phyloP scores from a whole-genome alignment of 2,329 filamentous ascomycete genomes.

The Fusarium irregulare region DNA sequence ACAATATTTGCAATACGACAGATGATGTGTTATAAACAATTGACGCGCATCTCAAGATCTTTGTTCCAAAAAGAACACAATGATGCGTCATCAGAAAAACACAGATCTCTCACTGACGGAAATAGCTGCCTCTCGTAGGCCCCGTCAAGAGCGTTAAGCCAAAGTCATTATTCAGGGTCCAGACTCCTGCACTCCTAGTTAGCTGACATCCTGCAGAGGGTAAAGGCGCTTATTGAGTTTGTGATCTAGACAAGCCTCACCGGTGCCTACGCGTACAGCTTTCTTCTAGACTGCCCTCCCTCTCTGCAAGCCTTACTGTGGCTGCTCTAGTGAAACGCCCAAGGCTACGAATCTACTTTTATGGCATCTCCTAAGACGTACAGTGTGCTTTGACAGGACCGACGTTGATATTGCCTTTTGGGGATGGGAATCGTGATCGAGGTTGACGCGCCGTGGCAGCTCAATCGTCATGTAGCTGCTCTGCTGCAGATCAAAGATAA shows the following conservation, averaged over 20 bases:
- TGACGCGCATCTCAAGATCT: background rate
- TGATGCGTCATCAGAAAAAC: background rate
- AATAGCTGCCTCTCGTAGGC: background rate
- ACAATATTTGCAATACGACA: background rate
- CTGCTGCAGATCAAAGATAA: background rate
- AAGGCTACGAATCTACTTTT: background rate
- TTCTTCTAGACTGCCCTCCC: constrained; percentile 28
- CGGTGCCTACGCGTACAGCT: background rate
- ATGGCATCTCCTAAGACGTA: background rate
- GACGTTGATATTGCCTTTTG: background rate
- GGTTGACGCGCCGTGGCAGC: background rate
- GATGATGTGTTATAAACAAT: constrained; percentile 13
- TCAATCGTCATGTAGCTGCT: background rate
- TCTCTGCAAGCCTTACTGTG: background rate
- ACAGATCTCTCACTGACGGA: background rate
- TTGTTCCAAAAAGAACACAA: background rate
- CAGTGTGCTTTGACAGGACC: background rate
- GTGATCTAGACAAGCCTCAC: constrained; percentile 20
- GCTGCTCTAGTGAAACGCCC: background rate
- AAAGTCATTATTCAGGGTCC: background rate
- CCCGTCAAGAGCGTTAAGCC: background rate
- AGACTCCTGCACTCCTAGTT: constrained; percentile 6
- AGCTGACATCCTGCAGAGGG: background rate
- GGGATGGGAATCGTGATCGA: background rate
- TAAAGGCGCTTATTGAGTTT: constrained; percentile 2